A percentile compares a stretch with the other conserved stretches of the same genome.
Evolutionary conservation across 2,329 filamentous ascomycete genomes (phyloP).

Genomic region (Stemphylium vesicarium): DNA sequence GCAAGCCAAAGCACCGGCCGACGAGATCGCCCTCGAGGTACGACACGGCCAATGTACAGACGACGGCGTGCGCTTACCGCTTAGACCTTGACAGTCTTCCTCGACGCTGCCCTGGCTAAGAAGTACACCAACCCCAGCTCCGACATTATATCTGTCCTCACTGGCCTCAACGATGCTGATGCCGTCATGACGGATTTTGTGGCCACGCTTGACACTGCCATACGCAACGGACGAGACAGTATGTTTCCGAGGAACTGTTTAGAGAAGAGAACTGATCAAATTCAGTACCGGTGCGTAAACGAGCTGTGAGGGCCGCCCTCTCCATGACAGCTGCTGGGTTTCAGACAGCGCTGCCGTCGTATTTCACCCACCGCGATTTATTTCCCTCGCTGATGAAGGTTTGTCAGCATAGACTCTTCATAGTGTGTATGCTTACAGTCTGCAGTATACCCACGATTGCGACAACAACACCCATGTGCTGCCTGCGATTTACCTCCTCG

Average conservation of each 20-base stretch:
- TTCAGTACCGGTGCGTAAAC: constrained; percentile 75
- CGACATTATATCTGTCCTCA: constrained; percentile 88
- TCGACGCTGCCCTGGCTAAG: constrained; percentile 82
- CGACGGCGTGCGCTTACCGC: constrained; percentile 51
- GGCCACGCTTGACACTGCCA: constrained; percentile 77
- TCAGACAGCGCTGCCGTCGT: constrained; percentile 90
- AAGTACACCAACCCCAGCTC: constrained; percentile 95
- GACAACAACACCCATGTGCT: constrained; percentile 66
- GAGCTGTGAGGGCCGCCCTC: constrained; percentile 80
- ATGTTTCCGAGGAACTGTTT: constrained; percentile 44
- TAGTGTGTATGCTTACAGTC: constrained; percentile 10
- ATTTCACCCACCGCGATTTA: constrained; percentile 91
- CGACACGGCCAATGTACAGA: constrained; percentile 37
- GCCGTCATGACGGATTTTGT: constrained; percentile 88
- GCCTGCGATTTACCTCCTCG: constrained; percentile 81
- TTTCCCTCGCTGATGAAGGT: constrained; percentile 97
- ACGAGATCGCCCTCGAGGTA: constrained; percentile 87
- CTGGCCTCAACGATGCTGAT: constrained; percentile 88
- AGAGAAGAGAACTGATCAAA: constrained; percentile 18
- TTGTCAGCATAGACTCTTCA: background rate
- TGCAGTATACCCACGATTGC: constrained; percentile 80
- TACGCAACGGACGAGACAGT: constrained; percentile 77
- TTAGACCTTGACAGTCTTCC: constrained; percentile 88
- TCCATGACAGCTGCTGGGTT: constrained; percentile 92
- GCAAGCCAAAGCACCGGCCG: constrained; percentile 64